phyloP scores from a whole-genome alignment of 2,329 filamentous ascomycete genomes.

The Phaeosphaeria sp. region DNA sequence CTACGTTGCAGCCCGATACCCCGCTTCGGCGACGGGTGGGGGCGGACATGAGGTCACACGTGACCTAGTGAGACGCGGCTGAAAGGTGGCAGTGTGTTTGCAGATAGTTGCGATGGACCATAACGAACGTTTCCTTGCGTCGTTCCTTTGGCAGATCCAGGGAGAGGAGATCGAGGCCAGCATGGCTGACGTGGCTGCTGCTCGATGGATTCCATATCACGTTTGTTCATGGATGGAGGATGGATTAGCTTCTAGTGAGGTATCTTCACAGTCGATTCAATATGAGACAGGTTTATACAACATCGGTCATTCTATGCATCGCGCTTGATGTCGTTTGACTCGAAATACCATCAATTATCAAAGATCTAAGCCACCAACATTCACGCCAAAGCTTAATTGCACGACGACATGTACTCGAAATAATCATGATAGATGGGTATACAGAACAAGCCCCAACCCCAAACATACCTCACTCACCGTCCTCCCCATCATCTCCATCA shows the following conservation, averaged over 20 bases:
- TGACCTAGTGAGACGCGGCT: constrained; percentile 15
- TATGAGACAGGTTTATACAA: not conserved
- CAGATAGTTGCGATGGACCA: constrained; percentile 27
- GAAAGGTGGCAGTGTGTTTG: constrained; percentile 25
- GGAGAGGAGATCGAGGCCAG: constrained; percentile 5
- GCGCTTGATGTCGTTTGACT: too few relatives aligned
- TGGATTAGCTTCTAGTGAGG: not conserved
- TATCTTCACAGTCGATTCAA: not conserved
- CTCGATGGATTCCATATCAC: constrained; percentile 1
- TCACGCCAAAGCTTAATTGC: too few relatives aligned
- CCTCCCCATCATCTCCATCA: constrained; percentile 12
- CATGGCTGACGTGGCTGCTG: not conserved
- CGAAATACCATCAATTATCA: too few relatives aligned
- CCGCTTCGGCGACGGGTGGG: constrained; percentile 7
- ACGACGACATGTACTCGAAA: too few relatives aligned
- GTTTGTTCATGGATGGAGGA: not conserved
- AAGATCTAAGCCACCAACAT: too few relatives aligned
- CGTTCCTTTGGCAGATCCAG: constrained; percentile 18
- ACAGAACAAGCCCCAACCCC: constrained; percentile 6
- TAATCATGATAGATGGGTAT: constrained; percentile 3
- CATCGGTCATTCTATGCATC: not conserved
- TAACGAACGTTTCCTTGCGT: constrained; percentile 24
- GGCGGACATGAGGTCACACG: constrained; percentile 3
- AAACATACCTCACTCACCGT: not conserved
- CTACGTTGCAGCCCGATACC: constrained; percentile 6